Conservation (phyloP, 2,329 filamentous ascomycete genomes). For the Trichoderma sp. region DNA sequence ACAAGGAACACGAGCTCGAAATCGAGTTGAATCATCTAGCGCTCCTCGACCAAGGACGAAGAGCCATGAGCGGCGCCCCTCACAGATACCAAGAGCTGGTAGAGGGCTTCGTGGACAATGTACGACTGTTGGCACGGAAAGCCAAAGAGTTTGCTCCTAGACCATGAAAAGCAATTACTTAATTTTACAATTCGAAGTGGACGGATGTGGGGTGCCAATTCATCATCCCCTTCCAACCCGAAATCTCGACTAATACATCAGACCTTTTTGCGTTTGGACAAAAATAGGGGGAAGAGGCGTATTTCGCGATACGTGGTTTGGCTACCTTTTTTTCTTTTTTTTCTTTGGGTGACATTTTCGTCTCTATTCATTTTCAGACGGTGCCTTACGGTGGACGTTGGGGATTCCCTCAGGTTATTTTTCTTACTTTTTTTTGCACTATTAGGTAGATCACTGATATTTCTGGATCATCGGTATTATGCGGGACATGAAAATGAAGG, state of each 20-base stretch:
- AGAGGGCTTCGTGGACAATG: constrained; percentile 72
- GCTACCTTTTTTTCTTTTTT: neutral
- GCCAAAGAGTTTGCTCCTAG: constrained; percentile 32
- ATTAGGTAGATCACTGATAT: neutral
- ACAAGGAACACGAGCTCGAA: constrained; percentile 78
- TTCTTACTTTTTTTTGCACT: neutral
- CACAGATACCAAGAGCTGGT: constrained; percentile 67
- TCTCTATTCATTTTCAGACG: neutral
- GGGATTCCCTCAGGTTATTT: neutral
- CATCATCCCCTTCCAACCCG: neutral
- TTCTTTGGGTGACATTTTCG: neutral
- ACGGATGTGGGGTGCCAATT: neutral
- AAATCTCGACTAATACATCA: neutral
- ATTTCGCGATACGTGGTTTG: neutral
- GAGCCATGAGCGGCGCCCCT: constrained; percentile 48
- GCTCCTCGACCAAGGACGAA: constrained; percentile 64
- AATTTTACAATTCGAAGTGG: neutral
- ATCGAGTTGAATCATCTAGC: constrained; percentile 66
- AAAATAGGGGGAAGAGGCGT: neutral
- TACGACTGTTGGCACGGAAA: constrained; percentile 55
- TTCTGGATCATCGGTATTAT: neutral
- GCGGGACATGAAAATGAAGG: neutral
- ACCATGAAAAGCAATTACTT: neutral
- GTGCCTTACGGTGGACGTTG: neutral
- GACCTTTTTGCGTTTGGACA: neutral